These are phyloP conservation scores for Rhizoclosmatium sp. DNA, from an alignment of 192 early-diverging fungal species.

Conservation along the genomic window DNA sequence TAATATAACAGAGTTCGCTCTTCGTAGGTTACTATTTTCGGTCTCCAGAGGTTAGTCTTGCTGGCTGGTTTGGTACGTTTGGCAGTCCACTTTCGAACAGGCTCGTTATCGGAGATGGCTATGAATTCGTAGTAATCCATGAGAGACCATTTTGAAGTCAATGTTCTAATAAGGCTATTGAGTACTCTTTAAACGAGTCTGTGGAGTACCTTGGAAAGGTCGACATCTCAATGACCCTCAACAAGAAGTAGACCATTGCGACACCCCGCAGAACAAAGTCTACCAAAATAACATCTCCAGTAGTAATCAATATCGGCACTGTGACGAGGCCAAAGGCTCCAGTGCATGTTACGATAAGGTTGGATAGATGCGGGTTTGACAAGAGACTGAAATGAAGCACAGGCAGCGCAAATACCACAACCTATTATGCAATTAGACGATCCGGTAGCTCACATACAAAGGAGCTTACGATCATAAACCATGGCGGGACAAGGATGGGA, in stretches of 20 bases:
- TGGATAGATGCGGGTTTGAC: too few relatives aligned
- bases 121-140: slow-evolving; percentile 13
- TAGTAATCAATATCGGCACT: too few relatives aligned
- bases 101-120: slow-evolving; percentile 5
- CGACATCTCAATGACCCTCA: neutral
- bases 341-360: too few relatives aligned
- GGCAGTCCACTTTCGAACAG: neutral
- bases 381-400: too few relatives aligned
- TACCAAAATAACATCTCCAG: too few relatives aligned
- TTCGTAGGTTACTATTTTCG: neutral
- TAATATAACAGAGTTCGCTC: neutral
- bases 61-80: neutral
- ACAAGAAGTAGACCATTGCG: neutral
- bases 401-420: too few relatives aligned
- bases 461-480: too few relatives aligned
- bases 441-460: too few relatives aligned
- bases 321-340: too few relatives aligned
- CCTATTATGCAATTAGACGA: too few relatives aligned
- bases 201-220: neutral
- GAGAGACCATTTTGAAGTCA: slow-evolving; percentile 5
- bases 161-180: neutral
- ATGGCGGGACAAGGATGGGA: too few relatives aligned
- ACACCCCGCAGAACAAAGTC: neutral
- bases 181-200: too few relatives aligned
- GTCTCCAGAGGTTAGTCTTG: neutral